Evolutionary conservation across 2,329 filamentous ascomycete genomes (phyloP).

Genomic region (Monilinia polystroma): DNA sequence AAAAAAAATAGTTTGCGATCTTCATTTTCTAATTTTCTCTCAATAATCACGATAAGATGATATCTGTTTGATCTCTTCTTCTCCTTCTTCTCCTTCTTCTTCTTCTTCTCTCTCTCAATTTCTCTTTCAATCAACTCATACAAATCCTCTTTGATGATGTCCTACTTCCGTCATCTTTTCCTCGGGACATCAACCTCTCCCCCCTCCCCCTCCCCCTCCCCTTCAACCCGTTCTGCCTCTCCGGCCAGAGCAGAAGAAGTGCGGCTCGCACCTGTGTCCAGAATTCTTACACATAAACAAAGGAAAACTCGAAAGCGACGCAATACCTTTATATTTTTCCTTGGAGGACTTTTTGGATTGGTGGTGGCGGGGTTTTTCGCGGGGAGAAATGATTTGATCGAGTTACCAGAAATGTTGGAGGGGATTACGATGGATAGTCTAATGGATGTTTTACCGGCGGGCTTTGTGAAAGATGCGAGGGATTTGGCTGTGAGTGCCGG

Average conservation of each 20-base stretch:
- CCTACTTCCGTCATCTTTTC: constrained; percentile 11
- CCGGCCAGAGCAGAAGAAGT: constrained; percentile 45
- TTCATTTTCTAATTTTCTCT: not conserved
- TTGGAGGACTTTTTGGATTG: constrained; percentile 89
- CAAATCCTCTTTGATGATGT: constrained; percentile 2
- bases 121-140: not conserved
- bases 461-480: constrained; percentile 79
- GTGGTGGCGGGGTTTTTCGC: constrained; percentile 89
- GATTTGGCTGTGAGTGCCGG: constrained; percentile 67
- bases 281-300: constrained; percentile 41
- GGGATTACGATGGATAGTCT: constrained; percentile 82
- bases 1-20: not conserved
- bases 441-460: constrained; percentile 83
- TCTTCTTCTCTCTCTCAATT: not conserved
- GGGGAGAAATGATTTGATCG: constrained; percentile 83
- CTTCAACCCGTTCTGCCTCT: constrained; percentile 22
- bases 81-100: not conserved
- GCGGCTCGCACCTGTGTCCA: constrained; percentile 51
- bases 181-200: constrained; percentile 20
- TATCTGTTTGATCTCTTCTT: not conserved
- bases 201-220: constrained; percentile 17
- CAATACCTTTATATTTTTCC: constrained; percentile 77
- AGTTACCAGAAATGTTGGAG: constrained; percentile 61
- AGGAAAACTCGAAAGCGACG: constrained; percentile 52
- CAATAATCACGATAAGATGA: not conserved